These are phyloP conservation scores for Rhodotorula sp. DNA, from an alignment of 1,284 basidiomycete species.

Conservation along the genomic window DNA sequence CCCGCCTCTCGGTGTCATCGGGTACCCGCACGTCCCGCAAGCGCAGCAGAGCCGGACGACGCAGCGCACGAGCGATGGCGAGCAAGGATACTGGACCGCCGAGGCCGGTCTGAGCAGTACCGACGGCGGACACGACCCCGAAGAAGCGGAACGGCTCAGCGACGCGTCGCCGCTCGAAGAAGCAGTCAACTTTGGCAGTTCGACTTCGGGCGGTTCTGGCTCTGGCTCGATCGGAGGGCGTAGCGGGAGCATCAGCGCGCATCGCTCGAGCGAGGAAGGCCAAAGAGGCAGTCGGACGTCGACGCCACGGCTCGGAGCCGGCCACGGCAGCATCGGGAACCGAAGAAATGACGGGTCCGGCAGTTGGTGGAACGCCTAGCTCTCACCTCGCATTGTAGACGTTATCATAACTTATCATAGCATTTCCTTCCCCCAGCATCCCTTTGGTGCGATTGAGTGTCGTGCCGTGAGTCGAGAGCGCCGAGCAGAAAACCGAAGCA, in stretches of 20 bases:
- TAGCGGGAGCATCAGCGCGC: constrained; percentile 1
- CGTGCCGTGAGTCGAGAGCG: no score
- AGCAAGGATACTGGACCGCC: constrained; percentile 27
- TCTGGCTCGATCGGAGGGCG: constrained; percentile 16
- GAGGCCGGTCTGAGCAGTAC: constrained; percentile 22
- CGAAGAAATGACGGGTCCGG: constrained; percentile 24
- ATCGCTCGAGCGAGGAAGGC: constrained; percentile 4
- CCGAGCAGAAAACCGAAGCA: no score
- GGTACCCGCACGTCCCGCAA: constrained; percentile 9
- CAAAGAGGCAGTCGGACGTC: constrained; percentile 5
- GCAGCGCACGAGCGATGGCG: constrained; percentile 15
- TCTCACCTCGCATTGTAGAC: neutral
- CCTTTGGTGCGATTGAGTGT: no score
- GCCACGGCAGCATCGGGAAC: constrained; percentile 21
- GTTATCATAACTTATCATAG: neutral
- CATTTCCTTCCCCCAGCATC: neutral
- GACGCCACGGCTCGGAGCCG: constrained; percentile 28
- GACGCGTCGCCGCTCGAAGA: constrained; percentile 7
- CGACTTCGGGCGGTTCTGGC: neutral
- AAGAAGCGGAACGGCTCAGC: constrained; percentile 21
- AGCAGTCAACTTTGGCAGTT: constrained; percentile 35
- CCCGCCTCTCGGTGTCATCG: constrained; percentile 9
- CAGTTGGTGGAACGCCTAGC: constrained; percentile 35
- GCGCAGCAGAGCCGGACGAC: constrained; percentile 19
- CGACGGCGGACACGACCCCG: constrained; percentile 2